A percentile compares a stretch with the other conserved stretches of the same genome.
phyloP scores from a whole-genome alignment of 176 grass and related monocot genomes.

The Cenchrus fungigraminus region DNA sequence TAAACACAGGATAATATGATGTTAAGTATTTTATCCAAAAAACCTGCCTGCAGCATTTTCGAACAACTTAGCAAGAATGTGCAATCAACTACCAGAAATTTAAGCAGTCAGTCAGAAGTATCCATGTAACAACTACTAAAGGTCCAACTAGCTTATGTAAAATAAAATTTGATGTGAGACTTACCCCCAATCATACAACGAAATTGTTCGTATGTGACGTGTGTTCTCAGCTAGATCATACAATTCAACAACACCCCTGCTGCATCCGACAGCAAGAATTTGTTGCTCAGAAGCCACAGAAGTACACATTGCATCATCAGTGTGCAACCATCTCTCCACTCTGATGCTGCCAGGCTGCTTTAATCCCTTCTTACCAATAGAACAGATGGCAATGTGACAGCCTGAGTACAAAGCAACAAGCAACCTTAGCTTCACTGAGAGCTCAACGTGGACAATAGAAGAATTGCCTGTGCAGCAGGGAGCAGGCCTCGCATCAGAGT shows the following conservation, averaged over 20 bases:
- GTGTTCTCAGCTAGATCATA: constrained; percentile 85
- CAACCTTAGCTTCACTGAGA: constrained; percentile 75
- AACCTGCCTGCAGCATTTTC: neutral
- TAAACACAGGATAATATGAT: constrained; percentile 17
- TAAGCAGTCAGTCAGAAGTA: constrained; percentile 4
- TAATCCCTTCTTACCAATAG: constrained; percentile 84
- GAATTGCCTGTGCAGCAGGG: constrained; percentile 71
- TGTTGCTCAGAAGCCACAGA: constrained; percentile 93
- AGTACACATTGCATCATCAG: constrained; percentile 73
- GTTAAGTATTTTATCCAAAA: constrained; percentile 1
- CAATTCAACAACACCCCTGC: constrained; percentile 88
- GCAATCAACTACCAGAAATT: constrained; percentile 23
- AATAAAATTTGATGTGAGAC: constrained; percentile 17
- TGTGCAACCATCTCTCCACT: constrained; percentile 78
- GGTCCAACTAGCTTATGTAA: constrained; percentile 9
- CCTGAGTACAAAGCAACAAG: constrained; percentile 79
- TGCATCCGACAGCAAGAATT: constrained; percentile 91
- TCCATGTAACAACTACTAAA: neutral
- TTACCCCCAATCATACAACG: constrained; percentile 97
- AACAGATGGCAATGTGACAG: constrained; percentile 85
- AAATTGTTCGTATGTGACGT: constrained; percentile 79
- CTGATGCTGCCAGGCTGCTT: constrained; percentile 66
- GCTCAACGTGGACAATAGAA: constrained; percentile 73
- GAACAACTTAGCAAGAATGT: constrained; percentile 4
- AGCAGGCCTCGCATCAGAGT: constrained; percentile 46